Evolutionary conservation across 1,284 basidiomycete species (phyloP), one percentile per base, ranked within the genome.

Genomic region (Tremellales sp.): DNA sequence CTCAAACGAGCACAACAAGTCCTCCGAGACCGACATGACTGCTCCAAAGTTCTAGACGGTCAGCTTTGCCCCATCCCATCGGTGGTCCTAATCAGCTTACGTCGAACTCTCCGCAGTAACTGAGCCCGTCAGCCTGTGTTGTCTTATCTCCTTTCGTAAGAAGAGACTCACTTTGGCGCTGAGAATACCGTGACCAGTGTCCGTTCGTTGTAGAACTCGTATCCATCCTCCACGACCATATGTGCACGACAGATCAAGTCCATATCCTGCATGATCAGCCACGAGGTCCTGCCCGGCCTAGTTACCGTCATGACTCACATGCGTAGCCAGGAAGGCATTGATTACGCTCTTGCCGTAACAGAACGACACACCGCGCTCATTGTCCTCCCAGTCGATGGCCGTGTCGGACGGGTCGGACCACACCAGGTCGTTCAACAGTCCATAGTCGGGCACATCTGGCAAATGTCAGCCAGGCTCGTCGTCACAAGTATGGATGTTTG

Each of bases 391-490:
- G 68, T 98, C 96, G 36, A 90, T 74, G 12, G 96, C 94, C 15
- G 93, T 97, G 74, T 99, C 96, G 37, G 88, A 92, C 21, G 96
- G 96, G 78, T 99, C 96, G 24, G 89, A 94, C 96, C 96, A 99
- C 45, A 99, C 79, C 29, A 99, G 79, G 75, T 99, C 96, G 67
- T 98, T 98, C 52, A 99, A 80, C 35, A 99, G 80, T 21, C 96
- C 96, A 68, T 92, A 98, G 76, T 98, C 96, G n/a, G 96, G 96
- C 13, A 99, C 96, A 72, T 98, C 96, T 45, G 43, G n/a, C 8
- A 8, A 33, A 33, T 24, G 13, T 51, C 41, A 54, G 44, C 42
- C 4, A n/a, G 17, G n/a, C 6, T 23, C 37, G 26, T 15, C 17
- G 13, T 24, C 10, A 7, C 8, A 33, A n/a, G 33, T 17, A 31